Conservation (phyloP, 2,329 filamentous ascomycete species). For the Blumeria hordei region DNA sequence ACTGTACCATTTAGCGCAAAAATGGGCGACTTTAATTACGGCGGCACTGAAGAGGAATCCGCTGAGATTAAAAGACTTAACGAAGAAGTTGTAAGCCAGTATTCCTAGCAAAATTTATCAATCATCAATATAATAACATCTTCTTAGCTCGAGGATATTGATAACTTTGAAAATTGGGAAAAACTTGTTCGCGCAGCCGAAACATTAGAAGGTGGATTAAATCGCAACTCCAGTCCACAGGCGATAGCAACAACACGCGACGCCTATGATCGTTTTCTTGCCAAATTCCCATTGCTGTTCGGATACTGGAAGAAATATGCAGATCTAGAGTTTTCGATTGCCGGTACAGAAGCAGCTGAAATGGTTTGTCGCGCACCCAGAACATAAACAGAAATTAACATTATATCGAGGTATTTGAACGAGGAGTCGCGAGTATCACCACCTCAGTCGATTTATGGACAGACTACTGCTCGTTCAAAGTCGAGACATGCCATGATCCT, state of each 20-base stretch:
- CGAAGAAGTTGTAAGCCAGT: slow-evolving; percentile 43
- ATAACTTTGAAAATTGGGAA: slow-evolving; percentile 91
- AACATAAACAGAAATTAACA: slow-evolving; percentile 8
- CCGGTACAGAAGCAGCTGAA: slow-evolving; percentile 86
- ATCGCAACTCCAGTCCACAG: slow-evolving; percentile 87
- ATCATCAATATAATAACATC: slow-evolving; percentile 4
- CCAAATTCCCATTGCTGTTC: slow-evolving; percentile 86
- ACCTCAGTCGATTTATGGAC: slow-evolving; percentile 94
- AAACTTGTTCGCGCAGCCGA: slow-evolving; percentile 68
- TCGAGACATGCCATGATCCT: slow-evolving; percentile 85
- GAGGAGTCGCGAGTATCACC: slow-evolving; percentile 77
- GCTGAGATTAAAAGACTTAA: slow-evolving; percentile 59
- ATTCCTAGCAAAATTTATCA: not conserved
- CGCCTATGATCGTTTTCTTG: slow-evolving; percentile 76
- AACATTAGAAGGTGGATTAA: slow-evolving; percentile 72
- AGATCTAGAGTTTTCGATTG: slow-evolving; percentile 89
- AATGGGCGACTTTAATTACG: slow-evolving; percentile 54
- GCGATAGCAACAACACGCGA: slow-evolving; percentile 71
- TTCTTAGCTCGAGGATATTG: slow-evolving; percentile 31
- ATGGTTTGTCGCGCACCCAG: slow-evolving; percentile 36
- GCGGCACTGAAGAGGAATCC: slow-evolving; percentile 58
- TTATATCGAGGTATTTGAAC: slow-evolving; percentile 56
- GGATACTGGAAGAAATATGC: slow-evolving; percentile 99
- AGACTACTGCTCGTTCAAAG: slow-evolving; percentile 93
- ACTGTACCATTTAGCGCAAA: slow-evolving; percentile 3